Base-by-base conservation (phyloP, 2,329 filamentous ascomycete species). In the Monosporascus ibericus region DNA sequence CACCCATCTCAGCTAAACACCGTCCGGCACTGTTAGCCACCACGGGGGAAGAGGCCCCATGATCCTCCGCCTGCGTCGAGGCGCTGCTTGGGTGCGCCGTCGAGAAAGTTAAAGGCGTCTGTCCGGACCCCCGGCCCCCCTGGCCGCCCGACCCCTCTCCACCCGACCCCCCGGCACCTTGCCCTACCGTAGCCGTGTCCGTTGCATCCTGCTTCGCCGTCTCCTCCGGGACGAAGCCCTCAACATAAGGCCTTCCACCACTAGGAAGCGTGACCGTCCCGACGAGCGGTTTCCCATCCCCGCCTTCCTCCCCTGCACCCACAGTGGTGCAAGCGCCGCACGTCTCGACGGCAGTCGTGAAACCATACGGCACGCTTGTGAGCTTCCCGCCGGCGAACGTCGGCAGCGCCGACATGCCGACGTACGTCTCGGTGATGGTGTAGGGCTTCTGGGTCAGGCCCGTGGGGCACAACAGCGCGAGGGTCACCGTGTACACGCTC, bases 341-440 rank as follows among this genome's bases (percentile, higher is more conserved):
- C 7, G 57, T 61, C 49, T 52, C 57, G 20, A 60, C 48, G n/a
- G 48, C 46, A 3, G 56, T 52, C 14, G 55, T 53, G 49, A 62
- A 62, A 11, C 60, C 60, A 47, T 55, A 61, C 2, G 60, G 60
- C 17, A 61, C 36, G 5, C 20, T 15, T 1, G 58, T 62, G 5
- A 56, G 52, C 7, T 48, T 3, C 1, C 3, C 9, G 27, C 27
- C 30, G 18, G 48, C 54, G 47, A 60, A 62, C 9, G 4, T 27
- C 14, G 58, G 60, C 20, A 62, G 53, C 18, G 57, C 48, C 11
- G 58, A 60, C 20, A 61, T 38, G 22, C 60, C 60, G 22, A 58
- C 48, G 39, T 61, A 62, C 20, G 60, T 60, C 52, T 62, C 60
- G 3, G 57, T 55, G 36, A 62, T 48, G 9, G 59, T 59, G 47